phyloP scores from a whole-genome alignment of 345 rosid species.

The Gossypium turneri region DNA sequence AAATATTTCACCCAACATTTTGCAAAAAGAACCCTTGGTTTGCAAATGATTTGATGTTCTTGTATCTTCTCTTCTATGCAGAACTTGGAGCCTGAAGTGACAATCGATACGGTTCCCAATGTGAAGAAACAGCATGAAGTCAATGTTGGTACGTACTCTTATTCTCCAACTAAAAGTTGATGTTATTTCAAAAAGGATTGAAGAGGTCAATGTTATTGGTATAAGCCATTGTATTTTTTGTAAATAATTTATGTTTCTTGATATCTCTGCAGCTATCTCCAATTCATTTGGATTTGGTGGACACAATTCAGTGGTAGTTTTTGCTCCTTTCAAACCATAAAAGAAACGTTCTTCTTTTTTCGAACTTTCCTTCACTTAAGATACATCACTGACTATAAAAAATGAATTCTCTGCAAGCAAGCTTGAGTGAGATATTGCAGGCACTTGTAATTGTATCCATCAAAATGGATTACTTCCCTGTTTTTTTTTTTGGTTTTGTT shows the following conservation, averaged over 20 bases:
- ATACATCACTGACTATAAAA: neutral
- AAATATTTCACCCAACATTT: constrained; percentile 9
- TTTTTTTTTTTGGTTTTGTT: neutral
- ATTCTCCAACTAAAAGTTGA: neutral
- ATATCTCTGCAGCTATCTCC: constrained; percentile 45
- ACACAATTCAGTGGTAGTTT: constrained; percentile 63
- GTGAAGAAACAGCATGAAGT: constrained; percentile 57
- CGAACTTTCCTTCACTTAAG: neutral
- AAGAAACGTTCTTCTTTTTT: neutral
- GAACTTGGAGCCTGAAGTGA: constrained; percentile 51
- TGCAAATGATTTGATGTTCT: neutral
- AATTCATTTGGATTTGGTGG: constrained; percentile 69
- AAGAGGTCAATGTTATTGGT: too few relatives aligned
- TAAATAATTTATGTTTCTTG: neutral
- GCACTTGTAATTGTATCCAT: constrained; percentile 6
- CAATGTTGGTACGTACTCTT: constrained; percentile 37
- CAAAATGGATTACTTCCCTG: neutral
- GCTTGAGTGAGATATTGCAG: neutral
- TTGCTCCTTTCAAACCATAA: constrained; percentile 47
- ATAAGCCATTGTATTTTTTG: too few relatives aligned
- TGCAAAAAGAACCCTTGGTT: neutral
- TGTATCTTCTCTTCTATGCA: constrained; percentile 17
- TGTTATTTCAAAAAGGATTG: neutral
- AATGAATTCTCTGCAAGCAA: neutral
- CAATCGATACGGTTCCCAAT: constrained; percentile 60